Conservation (phyloP, 768 basidiomycete genomes). For the Panellus pusillus region DNA sequence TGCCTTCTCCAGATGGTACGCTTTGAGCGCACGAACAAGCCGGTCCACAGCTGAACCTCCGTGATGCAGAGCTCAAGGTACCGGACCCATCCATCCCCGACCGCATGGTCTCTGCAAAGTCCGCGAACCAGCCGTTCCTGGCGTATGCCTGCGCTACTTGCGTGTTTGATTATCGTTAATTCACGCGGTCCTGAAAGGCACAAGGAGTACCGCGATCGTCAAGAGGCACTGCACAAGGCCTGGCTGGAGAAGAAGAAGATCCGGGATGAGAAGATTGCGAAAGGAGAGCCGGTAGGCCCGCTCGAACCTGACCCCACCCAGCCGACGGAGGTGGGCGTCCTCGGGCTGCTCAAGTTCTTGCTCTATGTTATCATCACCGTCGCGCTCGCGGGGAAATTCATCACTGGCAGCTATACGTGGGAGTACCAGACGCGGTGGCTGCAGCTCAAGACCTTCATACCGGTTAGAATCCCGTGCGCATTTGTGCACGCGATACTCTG, state of each 20-base stretch:
- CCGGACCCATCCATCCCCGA: constrained; percentile 63
- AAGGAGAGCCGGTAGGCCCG: constrained; percentile 72
- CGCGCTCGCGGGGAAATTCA: constrained; percentile 72
- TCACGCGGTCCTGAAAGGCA: constrained; percentile 42
- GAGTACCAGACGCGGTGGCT: constrained; percentile 71
- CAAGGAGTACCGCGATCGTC: constrained; percentile 63
- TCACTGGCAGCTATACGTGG: constrained; percentile 88
- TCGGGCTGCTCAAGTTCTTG: constrained; percentile 70
- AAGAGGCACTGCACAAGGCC: constrained; percentile 57
- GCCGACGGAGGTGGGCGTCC: constrained; percentile 61
- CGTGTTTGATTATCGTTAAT: constrained; percentile 3
- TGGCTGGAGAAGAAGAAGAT: constrained; percentile 73
- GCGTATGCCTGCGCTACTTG: constrained; percentile 49
- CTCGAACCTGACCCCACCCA: constrained; percentile 74
- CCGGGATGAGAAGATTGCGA: constrained; percentile 69
- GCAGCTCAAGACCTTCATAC: constrained; percentile 60
- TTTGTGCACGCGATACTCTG: background rate
- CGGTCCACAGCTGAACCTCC: constrained; percentile 35
- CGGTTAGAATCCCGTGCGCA: constrained; percentile 41
- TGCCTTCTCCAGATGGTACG: constrained; percentile 40
- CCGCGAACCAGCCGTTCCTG: constrained; percentile 84
- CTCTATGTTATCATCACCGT: constrained; percentile 53
- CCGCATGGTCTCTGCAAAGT: constrained; percentile 76
- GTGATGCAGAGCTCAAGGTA: constrained; percentile 48
- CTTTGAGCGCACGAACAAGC: constrained; percentile 53